A percentile compares a stretch with the other conserved stretches of the same genome.
Conservation (phyloP, 2,329 filamentous ascomycete species). For the Ceratocystis alfenasii region DNA sequence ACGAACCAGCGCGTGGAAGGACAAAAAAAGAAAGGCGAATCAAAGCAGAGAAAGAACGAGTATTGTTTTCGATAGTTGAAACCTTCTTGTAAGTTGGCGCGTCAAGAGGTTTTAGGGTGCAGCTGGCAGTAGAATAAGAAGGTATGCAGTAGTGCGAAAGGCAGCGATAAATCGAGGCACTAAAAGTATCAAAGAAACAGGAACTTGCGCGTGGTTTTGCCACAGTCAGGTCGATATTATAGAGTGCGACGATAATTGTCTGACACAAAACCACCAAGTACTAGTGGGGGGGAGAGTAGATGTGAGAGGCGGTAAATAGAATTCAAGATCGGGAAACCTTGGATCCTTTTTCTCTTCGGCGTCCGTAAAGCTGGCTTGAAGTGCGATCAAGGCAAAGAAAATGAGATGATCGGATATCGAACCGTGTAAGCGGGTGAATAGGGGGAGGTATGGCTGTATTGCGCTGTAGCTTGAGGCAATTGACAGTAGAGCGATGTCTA, state of each 20-base stretch:
- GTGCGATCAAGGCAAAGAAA: slow-evolving; percentile 29
- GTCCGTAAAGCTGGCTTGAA: slow-evolving; percentile 25
- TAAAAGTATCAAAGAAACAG: neutral
- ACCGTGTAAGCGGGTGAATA: neutral
- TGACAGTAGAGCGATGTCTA: neutral
- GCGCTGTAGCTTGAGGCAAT: slow-evolving; percentile 1
- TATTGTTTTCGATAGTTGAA: slow-evolving; percentile 14
- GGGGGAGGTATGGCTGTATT: neutral
- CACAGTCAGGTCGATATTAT: neutral
- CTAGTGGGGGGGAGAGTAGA: neutral
- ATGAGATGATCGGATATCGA: slow-evolving; percentile 23
- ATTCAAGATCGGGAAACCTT: slow-evolving; percentile 24
- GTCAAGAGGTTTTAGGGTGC: neutral
- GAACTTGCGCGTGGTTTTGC: neutral
- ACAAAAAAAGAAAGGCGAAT: slow-evolving; percentile 14
- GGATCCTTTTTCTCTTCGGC: slow-evolving; percentile 17
- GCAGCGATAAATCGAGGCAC: neutral
- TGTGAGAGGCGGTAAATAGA: slow-evolving; percentile 24
- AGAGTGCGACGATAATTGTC: neutral
- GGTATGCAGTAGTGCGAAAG: neutral
- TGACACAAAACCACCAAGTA: neutral
- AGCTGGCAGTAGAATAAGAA: neutral
- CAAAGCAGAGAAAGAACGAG: neutral
- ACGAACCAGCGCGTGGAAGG: slow-evolving; percentile 14
- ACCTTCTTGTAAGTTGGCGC: neutral